phyloP scores from a whole-genome alignment of 768 basidiomycete genomes.

The Pleurotus djamor region DNA sequence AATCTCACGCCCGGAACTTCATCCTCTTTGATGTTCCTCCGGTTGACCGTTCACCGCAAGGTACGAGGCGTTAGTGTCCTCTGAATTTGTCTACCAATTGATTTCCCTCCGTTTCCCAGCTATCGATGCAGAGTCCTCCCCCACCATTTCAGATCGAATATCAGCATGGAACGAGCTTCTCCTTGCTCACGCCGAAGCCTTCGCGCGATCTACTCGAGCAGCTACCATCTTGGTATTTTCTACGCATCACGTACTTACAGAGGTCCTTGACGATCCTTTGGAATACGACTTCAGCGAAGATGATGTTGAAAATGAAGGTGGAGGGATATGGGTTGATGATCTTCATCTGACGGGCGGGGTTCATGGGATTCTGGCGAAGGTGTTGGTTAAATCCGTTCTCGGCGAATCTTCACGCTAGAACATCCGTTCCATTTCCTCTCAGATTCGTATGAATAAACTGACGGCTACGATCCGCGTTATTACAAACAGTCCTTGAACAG shows the following conservation, averaged over 20 bases:
- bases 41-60: constrained; percentile 30
- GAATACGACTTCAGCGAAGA: constrained; percentile 27
- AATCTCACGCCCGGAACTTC: constrained; percentile 31
- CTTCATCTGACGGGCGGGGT: constrained; percentile 31
- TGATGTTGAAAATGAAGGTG: constrained; percentile 21
- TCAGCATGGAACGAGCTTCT: constrained; percentile 29
- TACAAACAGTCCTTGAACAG: too few species aligned
- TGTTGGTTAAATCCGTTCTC: not conserved
- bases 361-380: constrained; percentile 26
- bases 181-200: constrained; percentile 15
- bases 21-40: constrained; percentile 35
- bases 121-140: not conserved
- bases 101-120: not conserved
- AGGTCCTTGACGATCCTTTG: constrained; percentile 29
- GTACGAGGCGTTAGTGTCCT: too few species aligned
- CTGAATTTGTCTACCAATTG: too few species aligned
- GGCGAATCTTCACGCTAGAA: not conserved
- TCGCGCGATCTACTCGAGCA: constrained; percentile 15
- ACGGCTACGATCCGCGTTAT: too few species aligned
- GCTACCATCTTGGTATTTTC: constrained; percentile 31
- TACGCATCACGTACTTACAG: constrained; percentile 21
- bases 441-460: too few species aligned
- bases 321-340: constrained; percentile 35
- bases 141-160: constrained; percentile 11
- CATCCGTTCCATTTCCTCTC: too few species aligned